Percentiles rank a stretch among this genome's conserved stretches.
phyloP scores from a whole-genome alignment of 768 basidiomycete species.

The Boletus sp. region DNA sequence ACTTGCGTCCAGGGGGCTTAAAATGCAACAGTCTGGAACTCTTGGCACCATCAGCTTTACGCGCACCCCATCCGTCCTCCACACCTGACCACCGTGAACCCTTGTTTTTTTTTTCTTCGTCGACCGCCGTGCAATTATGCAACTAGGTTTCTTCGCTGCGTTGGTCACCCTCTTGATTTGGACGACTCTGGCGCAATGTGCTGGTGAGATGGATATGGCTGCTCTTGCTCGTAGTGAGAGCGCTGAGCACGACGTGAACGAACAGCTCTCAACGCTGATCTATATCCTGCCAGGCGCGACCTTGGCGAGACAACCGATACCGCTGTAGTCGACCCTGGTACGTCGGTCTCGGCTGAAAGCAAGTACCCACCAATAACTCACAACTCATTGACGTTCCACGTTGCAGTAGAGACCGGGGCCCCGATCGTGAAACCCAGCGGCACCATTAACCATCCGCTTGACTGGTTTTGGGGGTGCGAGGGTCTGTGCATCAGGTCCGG shows the following conservation, averaged over 20 bases:
- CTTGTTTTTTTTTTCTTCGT: no score
- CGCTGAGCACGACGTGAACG: neutral
- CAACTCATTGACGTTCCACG: neutral
- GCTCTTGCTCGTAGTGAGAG: neutral
- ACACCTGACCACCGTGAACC: neutral
- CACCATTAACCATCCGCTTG: no score
- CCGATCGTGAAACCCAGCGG: no score
- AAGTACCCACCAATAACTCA: neutral
- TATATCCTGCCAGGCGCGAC: neutral
- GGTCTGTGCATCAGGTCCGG: no score
- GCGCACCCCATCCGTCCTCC: no score
- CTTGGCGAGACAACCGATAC: neutral
- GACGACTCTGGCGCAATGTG: neutral
- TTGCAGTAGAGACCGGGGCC: no score
- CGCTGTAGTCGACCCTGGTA: neutral
- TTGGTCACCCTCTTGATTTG: neutral
- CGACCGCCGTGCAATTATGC: neutral
- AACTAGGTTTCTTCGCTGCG: neutral
- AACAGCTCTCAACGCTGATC: neutral
- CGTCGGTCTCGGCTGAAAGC: neutral
- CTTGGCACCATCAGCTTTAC: no score
- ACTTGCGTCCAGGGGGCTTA: neutral
- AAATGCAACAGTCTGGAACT: neutral
- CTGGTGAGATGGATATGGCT: neutral
- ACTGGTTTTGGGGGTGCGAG: no score